Base-by-base conservation (phyloP, 1,139 yeast genomes). In the Spencermartinsiella ligniputridi region DNA sequence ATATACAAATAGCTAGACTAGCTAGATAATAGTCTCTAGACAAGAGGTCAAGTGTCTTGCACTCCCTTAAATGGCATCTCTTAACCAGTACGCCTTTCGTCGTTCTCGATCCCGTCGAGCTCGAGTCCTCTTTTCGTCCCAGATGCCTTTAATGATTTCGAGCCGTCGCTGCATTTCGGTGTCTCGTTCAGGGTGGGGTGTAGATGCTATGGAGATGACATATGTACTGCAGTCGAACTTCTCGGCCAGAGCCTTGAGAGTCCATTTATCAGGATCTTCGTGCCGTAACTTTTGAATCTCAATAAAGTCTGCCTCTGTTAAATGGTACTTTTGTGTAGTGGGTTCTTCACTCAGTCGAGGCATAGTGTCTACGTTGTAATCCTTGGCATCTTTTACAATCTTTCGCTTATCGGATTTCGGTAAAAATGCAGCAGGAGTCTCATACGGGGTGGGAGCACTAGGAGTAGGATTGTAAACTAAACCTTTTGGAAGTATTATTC, bases 391-490 rank as follows among this genome's bases (percentile, higher is more conserved):
- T 35, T 63, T 55, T 24, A 56, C 49, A 2, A 62, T 66, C 48
- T 71, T 73, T 56, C 95, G 75, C 25, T 79, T 79, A 58, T 85
- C 94, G 6, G 64, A 57, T 2, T 66, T 57, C 2, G 96, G 96
- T 44, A 87, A 66, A 60, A 87, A 87, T 3, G 81, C 80, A 51
- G 74, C 75, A 27, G 96, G 95, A 0, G 95, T 87, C 22, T 73
- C 68, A 22, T 77, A 69, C 39, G 83, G 80, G 11, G 79, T 67
- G 34, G 82, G 81, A 30, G 71, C 68, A 4, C 70, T 48, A 2
- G 74, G 69, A 8, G 74, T 64, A 2, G 74, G 74, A 49, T 68
- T 67, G 53, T 64, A 64, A 4, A 61, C 62, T 4, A 70, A 58
- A 8, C 73, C 73, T 21, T 59, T 57, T 2, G 73, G 73, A 12